phyloP scores from a whole-genome alignment of 768 basidiomycete genomes.

The Naematelia aurantialba region DNA sequence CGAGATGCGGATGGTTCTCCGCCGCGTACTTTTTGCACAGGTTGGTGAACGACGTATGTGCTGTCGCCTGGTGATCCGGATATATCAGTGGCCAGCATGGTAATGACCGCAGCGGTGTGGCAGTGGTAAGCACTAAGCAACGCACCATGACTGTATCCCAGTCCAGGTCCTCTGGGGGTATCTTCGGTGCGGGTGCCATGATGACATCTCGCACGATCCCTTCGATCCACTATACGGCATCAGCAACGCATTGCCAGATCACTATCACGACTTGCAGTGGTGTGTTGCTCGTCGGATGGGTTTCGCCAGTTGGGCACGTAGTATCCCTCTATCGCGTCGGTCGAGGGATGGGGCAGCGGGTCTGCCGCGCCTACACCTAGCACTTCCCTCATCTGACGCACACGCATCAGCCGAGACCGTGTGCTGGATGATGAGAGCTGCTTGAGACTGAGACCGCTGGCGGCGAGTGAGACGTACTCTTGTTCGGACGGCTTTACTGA shows the following conservation, averaged over 20 bases:
- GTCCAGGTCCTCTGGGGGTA: constrained; percentile 19
- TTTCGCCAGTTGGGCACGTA: constrained; percentile 7
- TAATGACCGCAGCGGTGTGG: no score
- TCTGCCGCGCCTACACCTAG: constrained; percentile 18
- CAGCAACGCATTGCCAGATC: neutral
- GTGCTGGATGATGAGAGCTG: neutral
- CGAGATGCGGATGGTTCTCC: constrained; percentile 35
- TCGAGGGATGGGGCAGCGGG: constrained; percentile 16
- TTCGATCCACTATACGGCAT: constrained; percentile 15
- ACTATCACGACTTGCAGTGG: neutral
- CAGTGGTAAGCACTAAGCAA: no score
- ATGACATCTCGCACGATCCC: constrained; percentile 12
- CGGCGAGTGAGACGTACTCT: constrained; percentile 16
- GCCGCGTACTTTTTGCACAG: constrained; percentile 33
- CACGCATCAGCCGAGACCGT: neutral
- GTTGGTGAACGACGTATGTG: constrained; percentile 38
- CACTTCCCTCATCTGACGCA: constrained; percentile 16
- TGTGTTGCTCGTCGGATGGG: neutral
- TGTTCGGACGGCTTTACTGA: constrained; percentile 14
- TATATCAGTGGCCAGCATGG: no score
- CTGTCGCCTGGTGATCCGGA: constrained; percentile 1
- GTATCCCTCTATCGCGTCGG: neutral
- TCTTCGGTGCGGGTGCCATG: constrained; percentile 8
- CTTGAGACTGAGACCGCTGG: neutral
- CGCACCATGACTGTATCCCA: constrained; percentile 5